Base-by-base conservation (phyloP, 208 protist species). In the Leishmania tarentolae region DNA sequence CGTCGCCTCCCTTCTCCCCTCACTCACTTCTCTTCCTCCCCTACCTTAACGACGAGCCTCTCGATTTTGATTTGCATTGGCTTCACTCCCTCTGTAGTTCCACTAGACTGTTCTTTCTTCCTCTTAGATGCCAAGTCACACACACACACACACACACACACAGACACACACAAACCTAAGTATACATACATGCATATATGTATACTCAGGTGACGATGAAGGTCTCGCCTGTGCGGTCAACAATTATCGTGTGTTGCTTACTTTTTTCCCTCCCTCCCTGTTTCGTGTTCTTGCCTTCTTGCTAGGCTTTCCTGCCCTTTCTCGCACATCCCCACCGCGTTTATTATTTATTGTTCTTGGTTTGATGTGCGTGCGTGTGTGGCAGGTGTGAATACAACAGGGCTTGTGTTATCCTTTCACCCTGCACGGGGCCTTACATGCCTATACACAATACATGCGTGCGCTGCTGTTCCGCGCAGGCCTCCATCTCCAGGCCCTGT, bases 91-190 rank as follows among this genome's bases (percentile, higher is more conserved):
- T 28, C 21, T 21, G 2, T 53, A n/a, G 24, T 44, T 70, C 40
- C 8, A 53, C 4, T 73, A 46, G 15, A 52, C 2, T 28, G 19
- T 73, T 73, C 13, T 73, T 24, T 5, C 68, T 73, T 73, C 40
- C 50, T 44, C 68, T 73, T 73, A 73, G 68, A 73, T 76, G 50
- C 71, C 15, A n/a, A 61, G n/a, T 19, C 70, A 17, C 19, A 74
- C 46, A 17, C 69, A 74, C 42, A 35, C 24, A 28, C 37, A 53
- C 3, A 74, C 21, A 56, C 37, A 6, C 2, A 35, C 7, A 47
- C 11, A 21, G 15, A 72, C 19, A 24, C 15, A 57, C 46, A 61
- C n/a, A n/a, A n/a, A n/a, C n/a, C n/a, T n/a, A n/a, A n/a, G n/a
- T 15, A 44, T 35, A 2, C 40, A 72, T 46, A 4, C 2, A 52